Conservation (phyloP, 768 basidiomycete genomes). For the Lactarius vividus region DNA sequence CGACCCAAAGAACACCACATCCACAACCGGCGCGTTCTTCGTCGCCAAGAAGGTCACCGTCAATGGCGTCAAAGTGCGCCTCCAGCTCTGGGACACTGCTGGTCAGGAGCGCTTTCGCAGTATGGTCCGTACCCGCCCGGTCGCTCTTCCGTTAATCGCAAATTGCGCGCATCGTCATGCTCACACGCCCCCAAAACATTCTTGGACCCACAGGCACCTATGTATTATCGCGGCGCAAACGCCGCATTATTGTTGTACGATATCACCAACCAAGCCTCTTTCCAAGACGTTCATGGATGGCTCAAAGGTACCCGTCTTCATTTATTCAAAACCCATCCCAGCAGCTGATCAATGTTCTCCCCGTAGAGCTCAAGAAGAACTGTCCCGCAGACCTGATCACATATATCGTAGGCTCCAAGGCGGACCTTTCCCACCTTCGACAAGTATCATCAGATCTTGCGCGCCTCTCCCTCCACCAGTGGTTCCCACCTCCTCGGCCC, state of each 20-base stretch:
- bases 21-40: conserved; percentile 91
- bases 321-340: conserved; percentile 4
- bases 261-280: conserved; percentile 84
- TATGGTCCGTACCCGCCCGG: conserved; percentile 54
- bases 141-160: conserved; percentile 20
- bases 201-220: conserved; percentile 64
- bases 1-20: conserved; percentile 82
- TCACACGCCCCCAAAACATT: conserved; percentile 20
- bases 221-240: conserved; percentile 96
- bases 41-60: conserved; percentile 89
- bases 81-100: conserved; percentile 92
- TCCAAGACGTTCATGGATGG: conserved; percentile 92
- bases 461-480: conserved; percentile 77
- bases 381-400: conserved; percentile 86
- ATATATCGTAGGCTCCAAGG: conserved; percentile 93
- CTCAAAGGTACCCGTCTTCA: conserved; percentile 57
- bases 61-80: conserved; percentile 79
- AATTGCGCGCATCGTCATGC: conserved; percentile 16
- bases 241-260: conserved; percentile 94
- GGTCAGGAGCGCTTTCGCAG: conserved; percentile 91
- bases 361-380: conserved; percentile 83
- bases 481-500: conserved; percentile 81
- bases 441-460: conserved; percentile 81
- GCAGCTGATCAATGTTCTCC: conserved; percentile 13
- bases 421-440: conserved; percentile 68